Evolutionary conservation across 768 basidiomycete species (phyloP).

Genomic region (Auriculariales sp.): DNA sequence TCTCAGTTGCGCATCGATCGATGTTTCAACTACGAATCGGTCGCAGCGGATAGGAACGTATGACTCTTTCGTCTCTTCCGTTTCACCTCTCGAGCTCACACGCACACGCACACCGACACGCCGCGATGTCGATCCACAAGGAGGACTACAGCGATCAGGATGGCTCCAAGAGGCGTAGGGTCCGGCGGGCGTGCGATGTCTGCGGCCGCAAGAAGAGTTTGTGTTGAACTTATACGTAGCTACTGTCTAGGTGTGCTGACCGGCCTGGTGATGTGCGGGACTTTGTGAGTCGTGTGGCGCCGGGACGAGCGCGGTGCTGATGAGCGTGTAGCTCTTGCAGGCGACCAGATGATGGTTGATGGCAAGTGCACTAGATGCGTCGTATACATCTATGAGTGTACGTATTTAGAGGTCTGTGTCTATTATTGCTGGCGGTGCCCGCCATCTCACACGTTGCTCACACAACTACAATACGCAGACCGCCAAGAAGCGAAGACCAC

Average conservation of each 20-base stretch:
- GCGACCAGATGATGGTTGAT: constrained; percentile 30
- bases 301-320: constrained; percentile 7
- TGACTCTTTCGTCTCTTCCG: too few species aligned
- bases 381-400: constrained; percentile 43
- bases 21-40: too few species aligned
- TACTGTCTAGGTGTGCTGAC: constrained; percentile 1
- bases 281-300: constrained; percentile 37
- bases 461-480: background rate
- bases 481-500: constrained; percentile 33
- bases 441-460: background rate
- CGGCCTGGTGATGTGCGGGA: constrained; percentile 24
- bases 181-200: constrained; percentile 69
- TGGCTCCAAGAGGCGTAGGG: constrained; percentile 46
- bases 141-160: constrained; percentile 7
- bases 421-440: too few species aligned
- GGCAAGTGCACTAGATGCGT: constrained; percentile 52
- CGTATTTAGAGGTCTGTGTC: constrained; percentile 46
- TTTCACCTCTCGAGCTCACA: too few species aligned
- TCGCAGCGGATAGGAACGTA: too few species aligned
- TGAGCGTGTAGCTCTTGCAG: constrained; percentile 16
- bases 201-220: constrained; percentile 75
- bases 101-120: too few species aligned
- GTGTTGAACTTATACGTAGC: constrained; percentile 11
- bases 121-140: constrained; percentile 7
- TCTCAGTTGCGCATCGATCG: too few species aligned